These are phyloP conservation scores for Lachancea sp. DNA, from an alignment of 805 yeast genomes.

Conservation along the genomic window DNA sequence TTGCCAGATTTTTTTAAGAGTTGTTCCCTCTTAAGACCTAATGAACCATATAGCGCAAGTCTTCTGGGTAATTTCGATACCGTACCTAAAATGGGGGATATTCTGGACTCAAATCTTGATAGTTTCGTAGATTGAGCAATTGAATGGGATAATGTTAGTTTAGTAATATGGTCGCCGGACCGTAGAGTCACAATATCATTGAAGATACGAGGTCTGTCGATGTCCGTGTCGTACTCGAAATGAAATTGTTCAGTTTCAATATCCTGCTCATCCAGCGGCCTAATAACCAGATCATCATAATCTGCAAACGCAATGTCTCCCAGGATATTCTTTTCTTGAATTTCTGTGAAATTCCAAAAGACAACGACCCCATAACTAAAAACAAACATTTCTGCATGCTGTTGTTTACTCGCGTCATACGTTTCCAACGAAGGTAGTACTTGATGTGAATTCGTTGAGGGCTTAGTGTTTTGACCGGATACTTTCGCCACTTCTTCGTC, in stretches of 20 bases:
- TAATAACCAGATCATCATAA: conserved; percentile 48
- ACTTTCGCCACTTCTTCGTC: conserved; percentile 6
- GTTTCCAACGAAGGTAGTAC: conserved; percentile 12
- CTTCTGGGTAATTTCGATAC: conserved; percentile 87
- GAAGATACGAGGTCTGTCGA: conserved; percentile 68
- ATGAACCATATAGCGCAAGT: conserved; percentile 79
- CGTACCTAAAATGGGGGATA: conserved; percentile 74
- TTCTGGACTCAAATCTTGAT: conserved; percentile 84
- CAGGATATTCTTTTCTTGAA: conserved; percentile 85
- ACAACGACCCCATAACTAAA: conserved; percentile 94
- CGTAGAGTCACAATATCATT: conserved; percentile 91
- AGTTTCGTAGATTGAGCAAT: conserved; percentile 94
- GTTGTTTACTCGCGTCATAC: conserved; percentile 17
- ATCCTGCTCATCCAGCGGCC: conserved; percentile 79
- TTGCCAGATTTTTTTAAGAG: conserved; percentile 83
- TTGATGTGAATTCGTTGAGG: conserved; percentile 7
- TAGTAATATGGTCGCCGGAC: conserved; percentile 87
- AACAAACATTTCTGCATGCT: conserved; percentile 81
- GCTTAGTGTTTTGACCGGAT: conserved; percentile 14
- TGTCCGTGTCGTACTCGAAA: conserved; percentile 45
- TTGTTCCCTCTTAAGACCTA: conserved; percentile 81
- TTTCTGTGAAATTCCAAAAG: conserved; percentile 92
- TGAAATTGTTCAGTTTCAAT: conserved; percentile 79
- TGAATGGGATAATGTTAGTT: conserved; percentile 90
- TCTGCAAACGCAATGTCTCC: conserved; percentile 73